phyloP scores from a whole-genome alignment of 2,329 filamentous ascomycete genomes.

The Lasiodiplodia citricola region DNA sequence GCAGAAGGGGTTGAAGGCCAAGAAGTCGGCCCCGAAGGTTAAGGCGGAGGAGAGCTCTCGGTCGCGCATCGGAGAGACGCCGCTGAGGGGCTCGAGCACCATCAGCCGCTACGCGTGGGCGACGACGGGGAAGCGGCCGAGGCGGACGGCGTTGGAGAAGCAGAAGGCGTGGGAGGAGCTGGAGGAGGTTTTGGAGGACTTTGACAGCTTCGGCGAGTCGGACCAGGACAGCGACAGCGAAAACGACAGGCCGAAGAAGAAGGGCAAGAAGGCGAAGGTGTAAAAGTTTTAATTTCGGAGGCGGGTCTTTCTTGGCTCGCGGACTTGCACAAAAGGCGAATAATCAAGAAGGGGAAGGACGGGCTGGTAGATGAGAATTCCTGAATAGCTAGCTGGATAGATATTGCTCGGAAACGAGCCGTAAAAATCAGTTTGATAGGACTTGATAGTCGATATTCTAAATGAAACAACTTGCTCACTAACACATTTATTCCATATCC shows the following conservation, averaged over 20 bases:
- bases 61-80: background rate
- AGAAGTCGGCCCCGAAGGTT: background rate
- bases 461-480: too few species aligned
- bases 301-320: background rate
- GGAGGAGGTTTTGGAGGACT: constrained; percentile 25
- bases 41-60: background rate
- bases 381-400: too few species aligned
- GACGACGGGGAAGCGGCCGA: constrained; percentile 29
- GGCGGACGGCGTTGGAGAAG: constrained; percentile 33
- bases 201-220: constrained; percentile 19
- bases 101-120: constrained; percentile 18
- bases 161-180: constrained; percentile 31
- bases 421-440: too few species aligned
- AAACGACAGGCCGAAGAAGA: constrained; percentile 22
- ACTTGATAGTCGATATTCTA: too few species aligned
- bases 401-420: too few species aligned
- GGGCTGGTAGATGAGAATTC: too few species aligned
- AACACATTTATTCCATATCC: too few species aligned
- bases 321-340: background rate
- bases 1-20: background rate
- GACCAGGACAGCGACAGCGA: constrained; percentile 7
- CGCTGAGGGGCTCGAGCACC: constrained; percentile 11
- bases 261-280: constrained; percentile 7
- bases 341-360: background rate
- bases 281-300: background rate